Evolutionary conservation across 495 filamentous ascomycete species (phyloP), one percentile per base, ranked within the genome.

Genomic region (Trichoderma asperelloides): DNA sequence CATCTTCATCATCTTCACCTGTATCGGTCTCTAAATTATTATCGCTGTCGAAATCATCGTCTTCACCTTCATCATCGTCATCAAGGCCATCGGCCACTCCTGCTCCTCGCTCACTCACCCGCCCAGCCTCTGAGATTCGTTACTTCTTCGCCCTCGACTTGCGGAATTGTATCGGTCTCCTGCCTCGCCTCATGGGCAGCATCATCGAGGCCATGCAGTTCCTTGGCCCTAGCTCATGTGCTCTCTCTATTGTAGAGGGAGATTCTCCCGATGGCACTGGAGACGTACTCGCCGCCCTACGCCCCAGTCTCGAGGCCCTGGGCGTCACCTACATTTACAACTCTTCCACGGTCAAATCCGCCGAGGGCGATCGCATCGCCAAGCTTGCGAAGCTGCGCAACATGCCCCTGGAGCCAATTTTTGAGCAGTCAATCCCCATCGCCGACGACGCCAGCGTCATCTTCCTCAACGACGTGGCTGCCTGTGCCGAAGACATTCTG

Each of bases 71-170:
- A 7, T 47, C 43, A 18, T n/a, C 45, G 6, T n/a, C 16, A n/a
- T 49, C 45, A n/a, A 21, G 3, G 6, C 6, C 45, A 6, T 21
- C 45, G 16, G 15, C n/a, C 45, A 7, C 51, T 28, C 15, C 51
- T 60, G 7, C 18, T 13, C 51, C 51, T 28, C 51, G 51, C 27
- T 49, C 45, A 21, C 11, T 49, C 11, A 13, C 16, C 41, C 2
- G 12, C 45, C n/a, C 45, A 49, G 15, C 16, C 16, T n/a, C 45
- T 23, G 51, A 60, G 25, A 60, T 60, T 23, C 51, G 51, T 2
- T 84, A 82, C 68, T 79, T 82, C 69, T 84, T 86, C 57, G 82
- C 82, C 11, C 70, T 86, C 39, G 73, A 84, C 64, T 72, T 84
- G 15, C 72, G 75, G 40, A 72, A 84, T 70, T 75, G 74, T 43